Percentiles rank a stretch among this genome's conserved stretches.
Conservation (phyloP, 179 eudicot genomes). For the Pouteria campechiana region DNA sequence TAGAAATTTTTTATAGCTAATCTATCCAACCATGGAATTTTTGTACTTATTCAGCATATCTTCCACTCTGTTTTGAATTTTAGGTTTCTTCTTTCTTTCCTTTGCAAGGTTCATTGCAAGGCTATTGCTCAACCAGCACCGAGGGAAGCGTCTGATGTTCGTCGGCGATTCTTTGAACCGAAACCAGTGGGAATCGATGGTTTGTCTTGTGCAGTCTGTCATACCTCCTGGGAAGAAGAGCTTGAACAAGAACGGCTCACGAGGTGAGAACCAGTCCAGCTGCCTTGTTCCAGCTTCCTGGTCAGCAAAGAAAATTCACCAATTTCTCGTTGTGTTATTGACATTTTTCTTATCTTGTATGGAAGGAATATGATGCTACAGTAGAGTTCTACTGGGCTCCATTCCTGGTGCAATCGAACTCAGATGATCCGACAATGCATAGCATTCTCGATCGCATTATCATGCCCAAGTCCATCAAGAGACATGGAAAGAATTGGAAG, state of each 20-base stretch:
- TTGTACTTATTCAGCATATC: background rate
- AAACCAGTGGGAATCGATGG: conserved; percentile 97
- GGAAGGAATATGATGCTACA: conserved; percentile 82
- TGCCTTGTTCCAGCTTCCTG: too few relatives aligned
- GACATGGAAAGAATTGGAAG: conserved; percentile 73
- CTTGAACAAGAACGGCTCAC: conserved; percentile 63
- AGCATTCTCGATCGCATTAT: conserved; percentile 81
- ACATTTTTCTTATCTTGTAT: background rate
- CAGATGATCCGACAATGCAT: conserved; percentile 84
- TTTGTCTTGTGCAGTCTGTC: conserved; percentile 75
- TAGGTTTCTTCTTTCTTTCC: background rate
- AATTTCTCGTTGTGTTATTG: too few relatives aligned
- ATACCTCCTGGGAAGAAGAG: conserved; percentile 58
- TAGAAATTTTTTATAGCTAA: too few relatives aligned
- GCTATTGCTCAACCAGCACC: conserved; percentile 67
- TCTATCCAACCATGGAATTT: background rate
- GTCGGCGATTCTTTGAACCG: conserved; percentile 93
- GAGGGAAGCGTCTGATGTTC: conserved; percentile 86
- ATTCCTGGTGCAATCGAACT: conserved; percentile 85
- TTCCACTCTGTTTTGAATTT: background rate
- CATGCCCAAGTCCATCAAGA: conserved; percentile 66
- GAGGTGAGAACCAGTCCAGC: too few relatives aligned
- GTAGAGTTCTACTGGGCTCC: conserved; percentile 98
- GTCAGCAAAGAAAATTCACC: too few relatives aligned
- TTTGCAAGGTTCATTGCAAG: conserved; percentile 52